These are phyloP conservation scores for Quercus phellos DNA, from an alignment of 331 rosid species.

Conservation along the genomic window DNA sequence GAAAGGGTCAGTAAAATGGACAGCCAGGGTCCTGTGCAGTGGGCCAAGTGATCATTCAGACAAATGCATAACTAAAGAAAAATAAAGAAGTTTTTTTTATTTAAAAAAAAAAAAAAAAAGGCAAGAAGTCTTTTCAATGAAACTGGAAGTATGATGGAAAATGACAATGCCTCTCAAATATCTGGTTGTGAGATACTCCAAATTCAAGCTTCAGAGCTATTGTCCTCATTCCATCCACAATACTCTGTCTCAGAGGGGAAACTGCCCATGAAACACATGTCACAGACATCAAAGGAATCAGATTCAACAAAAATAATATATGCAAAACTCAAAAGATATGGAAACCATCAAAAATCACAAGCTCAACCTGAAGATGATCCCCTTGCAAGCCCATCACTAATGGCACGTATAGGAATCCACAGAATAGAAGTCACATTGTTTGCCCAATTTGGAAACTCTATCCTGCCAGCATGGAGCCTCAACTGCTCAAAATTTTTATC, in stretches of 20 bases:
- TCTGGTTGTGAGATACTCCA: conserved; percentile 87
- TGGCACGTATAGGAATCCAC: conserved; percentile 81
- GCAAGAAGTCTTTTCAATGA: not conserved
- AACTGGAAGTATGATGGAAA: conserved; percentile 8
- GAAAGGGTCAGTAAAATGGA: conserved; percentile 96
- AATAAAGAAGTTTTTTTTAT: not conserved
- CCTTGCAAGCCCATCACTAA: conserved; percentile 64
- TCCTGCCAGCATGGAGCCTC: conserved; percentile 55
- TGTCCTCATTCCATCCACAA: conserved; percentile 97
- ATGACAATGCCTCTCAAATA: conserved; percentile 64
- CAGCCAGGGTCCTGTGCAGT: conserved; percentile 80
- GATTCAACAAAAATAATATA: not conserved
- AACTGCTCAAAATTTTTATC: conserved; percentile 47
- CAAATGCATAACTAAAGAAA: conserved; percentile 8
- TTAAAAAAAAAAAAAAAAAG: not conserved
- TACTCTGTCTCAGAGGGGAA: conserved; percentile 63
- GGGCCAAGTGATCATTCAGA: conserved; percentile 14
- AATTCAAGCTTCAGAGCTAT: conserved; percentile 92
- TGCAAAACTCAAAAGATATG: not conserved
- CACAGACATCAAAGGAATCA: conserved; percentile 10
- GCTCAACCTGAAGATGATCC: conserved; percentile 90
- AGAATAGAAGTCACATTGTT: conserved; percentile 69
- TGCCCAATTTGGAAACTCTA: conserved; percentile 95
- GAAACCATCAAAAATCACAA: conserved; percentile 10
- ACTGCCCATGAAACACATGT: conserved; percentile 41